These are phyloP conservation scores for Pseudogymnoascus sp. DNA, from an alignment of 2,329 filamentous ascomycete genomes.

Conservation along the genomic window DNA sequence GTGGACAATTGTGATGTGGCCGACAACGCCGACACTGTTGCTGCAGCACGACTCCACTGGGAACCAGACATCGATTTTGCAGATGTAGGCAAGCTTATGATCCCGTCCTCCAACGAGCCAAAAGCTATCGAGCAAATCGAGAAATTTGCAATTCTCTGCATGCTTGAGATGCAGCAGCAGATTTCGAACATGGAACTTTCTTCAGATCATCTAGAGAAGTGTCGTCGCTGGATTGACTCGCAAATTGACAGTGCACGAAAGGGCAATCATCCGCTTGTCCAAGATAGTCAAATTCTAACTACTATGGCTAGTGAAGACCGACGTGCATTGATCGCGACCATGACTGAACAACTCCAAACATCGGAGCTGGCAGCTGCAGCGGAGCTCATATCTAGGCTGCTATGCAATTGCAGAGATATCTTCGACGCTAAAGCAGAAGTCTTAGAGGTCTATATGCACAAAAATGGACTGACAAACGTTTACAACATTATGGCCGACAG, in stretches of 20 bases:
- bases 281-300: background rate
- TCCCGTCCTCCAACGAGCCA: conserved; percentile 9
- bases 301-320: background rate
- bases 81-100: conserved; percentile 11
- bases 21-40: conserved; percentile 10
- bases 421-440: conserved; percentile 6
- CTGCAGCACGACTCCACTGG: conserved; percentile 16
- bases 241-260: background rate
- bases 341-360: background rate
- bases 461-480: conserved; percentile 12
- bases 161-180: conserved; percentile 14
- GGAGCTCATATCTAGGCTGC: background rate
- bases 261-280: conserved; percentile 10
- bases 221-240: conserved; percentile 14
- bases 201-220: conserved; percentile 14
- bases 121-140: conserved; percentile 11
- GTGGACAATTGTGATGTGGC: conserved; percentile 6
- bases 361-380: background rate
- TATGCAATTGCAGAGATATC: conserved; percentile 3
- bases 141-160: conserved; percentile 16
- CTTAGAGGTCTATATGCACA: conserved; percentile 12
- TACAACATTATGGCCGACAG: conserved; percentile 12
- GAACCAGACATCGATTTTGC: conserved; percentile 16
- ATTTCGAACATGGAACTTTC: conserved; percentile 1
- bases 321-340: conserved; percentile 5